Base-by-base conservation (phyloP, 371 early-diverging fungal species). In the Actinomortierella wolfii region DNA sequence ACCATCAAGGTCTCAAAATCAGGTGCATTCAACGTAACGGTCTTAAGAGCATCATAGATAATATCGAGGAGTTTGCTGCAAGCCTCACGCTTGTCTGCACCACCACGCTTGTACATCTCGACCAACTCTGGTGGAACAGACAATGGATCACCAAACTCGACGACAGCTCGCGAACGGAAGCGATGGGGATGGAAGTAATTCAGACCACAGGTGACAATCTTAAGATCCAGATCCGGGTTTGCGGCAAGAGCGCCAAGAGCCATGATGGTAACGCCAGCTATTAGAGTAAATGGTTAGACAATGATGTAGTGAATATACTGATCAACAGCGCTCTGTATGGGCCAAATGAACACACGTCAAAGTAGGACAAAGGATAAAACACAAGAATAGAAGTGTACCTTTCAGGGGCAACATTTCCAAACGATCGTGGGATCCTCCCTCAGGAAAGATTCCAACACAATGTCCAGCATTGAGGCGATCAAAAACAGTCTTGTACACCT, bases 351-450 rank as follows among this genome's bases (percentile, higher is more conserved):
- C n/a, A n/a, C n/a, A n/a, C n/a, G n/a, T n/a, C n/a, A n/a, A n/a
- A n/a, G n/a, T n/a, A n/a, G 51, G 34, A 52, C 44, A 41, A n/a
- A n/a, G n/a, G 29, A 54, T 9, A 41, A 43, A 20, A 44, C 21
- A 66, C 18, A 23, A 47, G n/a, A n/a, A n/a, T n/a, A n/a, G n/a
- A 29, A 56, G 29, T 23, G 51, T 81, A 86, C 86, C 86, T 86
- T 97, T 98, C 51, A 98, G 78, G 15, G 99, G 99, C 50, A 98
- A 74, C 86, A 98, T 88, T 58, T 96, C 92, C 14, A 94, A 83
- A 51, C 97, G 90, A 75, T 98, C 99, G 76, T 98, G 99, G 57
- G 91, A 92, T 11, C 99, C 98, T 43, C 98, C 98, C 76, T 97
- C 99, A 3, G 99, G 99, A 76, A 98, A 98, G 51, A 98, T 96